Evolutionary conservation across 495 filamentous ascomycete species (phyloP), one percentile per base, ranked within the genome.

Genomic region (Aspergillus conjunctus): DNA sequence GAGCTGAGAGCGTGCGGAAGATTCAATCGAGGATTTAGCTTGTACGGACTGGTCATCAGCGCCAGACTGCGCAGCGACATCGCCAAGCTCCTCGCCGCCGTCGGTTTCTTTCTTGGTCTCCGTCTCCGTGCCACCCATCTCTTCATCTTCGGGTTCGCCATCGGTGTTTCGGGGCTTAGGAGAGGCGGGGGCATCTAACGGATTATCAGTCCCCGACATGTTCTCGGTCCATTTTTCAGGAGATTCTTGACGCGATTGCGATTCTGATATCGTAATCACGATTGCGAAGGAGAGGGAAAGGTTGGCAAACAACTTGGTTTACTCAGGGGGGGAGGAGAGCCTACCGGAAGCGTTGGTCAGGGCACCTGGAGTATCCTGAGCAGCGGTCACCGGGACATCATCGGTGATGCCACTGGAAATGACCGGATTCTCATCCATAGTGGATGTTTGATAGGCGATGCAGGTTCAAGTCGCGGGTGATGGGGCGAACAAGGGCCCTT

Each of bases 1-100:
- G 26, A 98, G 86, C 69, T 97, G 94, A 63, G 91, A 86, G 43
- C 93, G 89, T 46, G 94, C 94, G 6, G 91, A 87, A 41, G 87
- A 83, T 76, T 96, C 93, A 57, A 93, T 76, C 6, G 85, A 86
- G n/a, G 91, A 83, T 76, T 95, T 97, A 12, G 81, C 82, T 66
- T 87, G 88, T 66, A 61, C 75, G 45, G 80, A 68, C 54, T 82
- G 77, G 4, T 80, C 80, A 37, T 82, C 79, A 60, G 65, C 77
- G 70, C 64, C 72, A 63, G 53, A 71, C 64, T 58, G 70, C 64
- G 45, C 76, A 17, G 63, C 68, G 31, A 58, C 70, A 15, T 69
- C 69, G 37, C 61, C 71, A 14, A 72, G 66, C 48, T 81, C 82
- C 15, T 82, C 78, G 26, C 78, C 68, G 21, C 73, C 79, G 5